phyloP scores from a whole-genome alignment of 495 filamentous ascomycete genomes.

The Neurospora terricola region DNA sequence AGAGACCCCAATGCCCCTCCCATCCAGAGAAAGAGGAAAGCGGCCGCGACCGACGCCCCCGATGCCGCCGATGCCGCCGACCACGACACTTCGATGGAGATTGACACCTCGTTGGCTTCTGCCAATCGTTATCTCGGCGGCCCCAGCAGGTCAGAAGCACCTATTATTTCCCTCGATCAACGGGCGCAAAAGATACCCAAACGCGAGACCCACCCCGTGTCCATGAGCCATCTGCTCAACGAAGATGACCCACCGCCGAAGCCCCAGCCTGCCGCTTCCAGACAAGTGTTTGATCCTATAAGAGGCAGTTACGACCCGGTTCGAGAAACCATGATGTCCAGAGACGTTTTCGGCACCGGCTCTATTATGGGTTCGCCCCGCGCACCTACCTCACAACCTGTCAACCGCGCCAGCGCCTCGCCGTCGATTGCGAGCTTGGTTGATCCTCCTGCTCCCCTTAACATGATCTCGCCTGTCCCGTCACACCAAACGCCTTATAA shows the following conservation, averaged over 20 bases:
- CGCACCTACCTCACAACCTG: slow-evolving; percentile 28
- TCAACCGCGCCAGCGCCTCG: slow-evolving; percentile 69
- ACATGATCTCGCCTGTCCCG: slow-evolving; percentile 34
- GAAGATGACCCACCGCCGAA: slow-evolving; percentile 32
- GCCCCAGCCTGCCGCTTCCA: slow-evolving; percentile 43
- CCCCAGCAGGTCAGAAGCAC: neutral
- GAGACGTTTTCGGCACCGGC: slow-evolving; percentile 41
- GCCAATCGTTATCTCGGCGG: neutral
- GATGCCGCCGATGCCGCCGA: slow-evolving; percentile 18
- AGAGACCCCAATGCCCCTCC: slow-evolving; percentile 47
- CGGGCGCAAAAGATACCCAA: slow-evolving; percentile 24
- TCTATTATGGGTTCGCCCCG: slow-evolving; percentile 44
- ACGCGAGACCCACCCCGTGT: slow-evolving; percentile 29
- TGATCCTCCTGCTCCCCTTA: slow-evolving; percentile 51
- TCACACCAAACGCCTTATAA: slow-evolving; percentile 33
- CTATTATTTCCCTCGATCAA: slow-evolving; percentile 16
- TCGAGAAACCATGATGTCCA: slow-evolving; percentile 35
- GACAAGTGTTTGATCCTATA: slow-evolving; percentile 82
- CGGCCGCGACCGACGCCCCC: slow-evolving; percentile 22
- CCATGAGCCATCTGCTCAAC: slow-evolving; percentile 43
- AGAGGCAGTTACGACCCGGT: slow-evolving; percentile 57
- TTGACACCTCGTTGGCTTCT: slow-evolving; percentile 15
- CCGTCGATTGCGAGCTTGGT: slow-evolving; percentile 86
- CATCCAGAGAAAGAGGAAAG: slow-evolving; percentile 42
- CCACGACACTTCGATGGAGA: slow-evolving; percentile 28